phyloP scores from a whole-genome alignment of 495 filamentous ascomycete species.

The Podospora bellae-mahoneyi region DNA sequence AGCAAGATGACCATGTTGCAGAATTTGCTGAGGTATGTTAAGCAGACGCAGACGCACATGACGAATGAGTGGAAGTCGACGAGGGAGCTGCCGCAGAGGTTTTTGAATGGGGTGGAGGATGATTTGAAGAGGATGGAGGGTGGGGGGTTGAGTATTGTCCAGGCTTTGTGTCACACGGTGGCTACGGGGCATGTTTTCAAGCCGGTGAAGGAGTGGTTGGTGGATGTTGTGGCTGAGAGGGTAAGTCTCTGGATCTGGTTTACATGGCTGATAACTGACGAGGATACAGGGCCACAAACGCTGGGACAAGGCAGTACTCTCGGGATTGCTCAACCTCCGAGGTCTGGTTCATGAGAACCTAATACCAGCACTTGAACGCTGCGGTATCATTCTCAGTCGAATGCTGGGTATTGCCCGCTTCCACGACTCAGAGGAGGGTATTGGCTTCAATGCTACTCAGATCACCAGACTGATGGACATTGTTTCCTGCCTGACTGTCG shows the following conservation, averaged over 20 bases:
- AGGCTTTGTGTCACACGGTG: constrained; percentile 80
- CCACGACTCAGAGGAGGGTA: constrained; percentile 61
- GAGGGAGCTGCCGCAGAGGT: constrained; percentile 72
- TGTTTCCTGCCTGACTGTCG: constrained; percentile 69
- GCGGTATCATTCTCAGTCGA: constrained; percentile 74
- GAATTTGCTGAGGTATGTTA: constrained; percentile 77
- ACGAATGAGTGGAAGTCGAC: constrained; percentile 74
- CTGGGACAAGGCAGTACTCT: constrained; percentile 83
- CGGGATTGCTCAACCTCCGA: constrained; percentile 73
- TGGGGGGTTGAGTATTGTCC: constrained; percentile 54
- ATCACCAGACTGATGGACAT: constrained; percentile 60
- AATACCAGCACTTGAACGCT: constrained; percentile 79
- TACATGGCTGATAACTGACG: neutral
- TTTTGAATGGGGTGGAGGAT: constrained; percentile 71
- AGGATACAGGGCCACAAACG: constrained; percentile 77
- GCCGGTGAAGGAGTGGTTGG: constrained; percentile 78
- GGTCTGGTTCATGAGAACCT: constrained; percentile 80
- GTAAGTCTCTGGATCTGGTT: constrained; percentile 45
- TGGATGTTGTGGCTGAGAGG: constrained; percentile 80
- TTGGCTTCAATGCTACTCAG: constrained; percentile 57
- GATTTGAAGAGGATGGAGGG: constrained; percentile 46
- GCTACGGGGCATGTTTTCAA: constrained; percentile 78
- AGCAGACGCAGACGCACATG: constrained; percentile 71
- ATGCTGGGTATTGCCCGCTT: constrained; percentile 84
- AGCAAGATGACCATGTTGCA: constrained; percentile 84